Conservation (phyloP, 805 yeast species). For the Myxozyma mucilagina region DNA sequence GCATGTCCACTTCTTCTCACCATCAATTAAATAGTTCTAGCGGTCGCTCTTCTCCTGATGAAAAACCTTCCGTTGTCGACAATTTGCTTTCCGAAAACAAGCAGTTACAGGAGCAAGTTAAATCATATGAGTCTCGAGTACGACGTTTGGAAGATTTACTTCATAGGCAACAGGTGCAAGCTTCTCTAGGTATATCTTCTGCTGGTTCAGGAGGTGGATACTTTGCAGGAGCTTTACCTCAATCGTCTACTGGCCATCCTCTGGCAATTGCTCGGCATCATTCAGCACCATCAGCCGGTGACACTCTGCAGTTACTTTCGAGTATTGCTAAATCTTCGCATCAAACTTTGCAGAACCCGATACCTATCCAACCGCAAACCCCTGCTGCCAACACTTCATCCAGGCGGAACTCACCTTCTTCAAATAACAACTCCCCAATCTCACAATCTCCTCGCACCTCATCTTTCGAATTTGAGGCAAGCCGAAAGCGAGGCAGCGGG, state of each 20-base stretch:
- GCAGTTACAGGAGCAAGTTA: slow-evolving; percentile 46
- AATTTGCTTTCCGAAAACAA: slow-evolving; percentile 6
- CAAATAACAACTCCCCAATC: not conserved
- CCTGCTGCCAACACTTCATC: not conserved
- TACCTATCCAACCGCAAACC: not conserved
- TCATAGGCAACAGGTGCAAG: slow-evolving; percentile 57
- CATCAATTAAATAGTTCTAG: slow-evolving; percentile 2
- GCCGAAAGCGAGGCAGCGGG: slow-evolving; percentile 9
- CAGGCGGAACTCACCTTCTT: not conserved
- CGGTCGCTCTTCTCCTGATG: slow-evolving; percentile 6
- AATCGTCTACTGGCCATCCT: slow-evolving; percentile 3
- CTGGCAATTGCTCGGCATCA: slow-evolving; percentile 10
- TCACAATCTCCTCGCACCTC: slow-evolving; percentile 10
- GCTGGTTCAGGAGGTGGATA: slow-evolving; percentile 18
- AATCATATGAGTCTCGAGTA: slow-evolving; percentile 70
- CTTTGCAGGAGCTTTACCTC: not conserved
- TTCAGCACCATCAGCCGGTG: slow-evolving; percentile 4
- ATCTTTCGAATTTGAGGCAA: slow-evolving; percentile 4
- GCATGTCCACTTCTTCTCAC: slow-evolving; percentile 16
- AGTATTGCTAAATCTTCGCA: not conserved
- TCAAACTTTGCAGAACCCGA: not conserved
- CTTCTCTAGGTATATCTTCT: slow-evolving; percentile 1
- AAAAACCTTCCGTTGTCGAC: not conserved
- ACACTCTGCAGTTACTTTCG: not conserved
- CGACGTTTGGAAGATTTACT: slow-evolving; percentile 73